Evolutionary conservation across 257 asterid genomes (phyloP).

Genomic region (Petrea volubilis): DNA sequence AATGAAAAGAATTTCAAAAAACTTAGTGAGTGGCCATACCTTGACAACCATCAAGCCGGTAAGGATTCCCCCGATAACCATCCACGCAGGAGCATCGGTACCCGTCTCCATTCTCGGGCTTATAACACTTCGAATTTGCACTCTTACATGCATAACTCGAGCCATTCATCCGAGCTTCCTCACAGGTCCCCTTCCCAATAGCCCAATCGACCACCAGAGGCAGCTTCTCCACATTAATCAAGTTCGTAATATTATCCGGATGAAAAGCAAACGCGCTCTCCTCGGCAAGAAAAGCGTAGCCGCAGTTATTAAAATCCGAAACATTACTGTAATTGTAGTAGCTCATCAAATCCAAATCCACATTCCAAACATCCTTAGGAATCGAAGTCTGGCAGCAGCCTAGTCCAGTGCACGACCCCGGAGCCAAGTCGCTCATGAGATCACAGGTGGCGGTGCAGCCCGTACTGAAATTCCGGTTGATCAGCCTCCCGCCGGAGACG

Average conservation of each 20-base stretch:
- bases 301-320: constrained; percentile 2
- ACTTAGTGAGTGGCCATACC: neutral
- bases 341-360: neutral
- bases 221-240: neutral
- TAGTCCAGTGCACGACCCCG: no score
- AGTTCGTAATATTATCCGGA: neutral
- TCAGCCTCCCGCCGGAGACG: neutral
- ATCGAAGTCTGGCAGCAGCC: constrained; percentile 7
- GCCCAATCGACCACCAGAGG: constrained; percentile 42
- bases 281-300: constrained; percentile 29
- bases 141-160: constrained; percentile 17
- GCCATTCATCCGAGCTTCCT: no score
- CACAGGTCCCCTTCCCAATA: no score
- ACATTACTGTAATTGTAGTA: neutral
- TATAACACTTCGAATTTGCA: neutral
- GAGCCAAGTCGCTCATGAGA: neutral
- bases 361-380: neutral
- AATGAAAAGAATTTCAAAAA: no score
- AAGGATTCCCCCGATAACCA: constrained; percentile 38
- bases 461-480: neutral
- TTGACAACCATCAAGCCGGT: constrained; percentile 2
- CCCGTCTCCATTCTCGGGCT: constrained; percentile 15
- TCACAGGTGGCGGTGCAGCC: constrained; percentile 29
- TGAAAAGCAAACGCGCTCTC: constrained; percentile 21
- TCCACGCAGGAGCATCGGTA: constrained; percentile 32